Conservation (phyloP, 176 grass and related monocot species). For the Urochloa ruziziensis region DNA sequence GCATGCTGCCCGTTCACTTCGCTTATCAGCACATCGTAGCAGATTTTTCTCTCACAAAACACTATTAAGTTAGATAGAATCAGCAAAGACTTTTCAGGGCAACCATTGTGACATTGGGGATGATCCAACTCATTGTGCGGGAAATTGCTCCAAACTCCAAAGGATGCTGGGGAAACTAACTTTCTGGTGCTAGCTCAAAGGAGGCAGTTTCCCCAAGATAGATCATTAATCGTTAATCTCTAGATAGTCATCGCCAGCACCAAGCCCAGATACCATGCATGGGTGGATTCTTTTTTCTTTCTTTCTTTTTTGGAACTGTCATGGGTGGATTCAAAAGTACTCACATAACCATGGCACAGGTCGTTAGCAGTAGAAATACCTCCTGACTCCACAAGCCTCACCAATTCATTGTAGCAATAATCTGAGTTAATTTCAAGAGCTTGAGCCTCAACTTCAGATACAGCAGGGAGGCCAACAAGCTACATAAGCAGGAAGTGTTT, state of each 20-base stretch:
- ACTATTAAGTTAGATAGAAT: no score
- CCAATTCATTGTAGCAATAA: constrained; percentile 40
- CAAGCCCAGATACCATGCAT: no score
- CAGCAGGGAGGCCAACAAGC: constrained; percentile 29
- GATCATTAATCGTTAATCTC: constrained; percentile 65
- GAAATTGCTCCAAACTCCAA: not conserved
- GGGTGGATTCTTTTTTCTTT: no score
- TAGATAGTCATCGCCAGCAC: constrained; percentile 35
- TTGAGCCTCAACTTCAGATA: constrained; percentile 32
- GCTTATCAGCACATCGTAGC: no score
- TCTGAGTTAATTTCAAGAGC: constrained; percentile 22
- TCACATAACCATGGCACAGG: not conserved
- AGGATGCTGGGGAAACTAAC: not conserved
- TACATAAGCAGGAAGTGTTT: constrained; percentile 12
- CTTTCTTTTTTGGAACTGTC: no score
- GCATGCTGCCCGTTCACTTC: not conserved
- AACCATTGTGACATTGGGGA: not conserved
- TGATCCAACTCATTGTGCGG: not conserved
- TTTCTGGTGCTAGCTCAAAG: not conserved
- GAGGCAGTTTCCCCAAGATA: constrained; percentile 2
- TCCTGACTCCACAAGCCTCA: constrained; percentile 23
- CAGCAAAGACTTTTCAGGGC: no score
- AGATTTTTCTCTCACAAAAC: no score
- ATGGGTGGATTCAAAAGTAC: no score
- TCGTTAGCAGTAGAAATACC: not conserved